These are phyloP conservation scores for Metschnikowia aberdeeniae DNA, from an alignment of 805 yeast genomes.

Conservation along the genomic window DNA sequence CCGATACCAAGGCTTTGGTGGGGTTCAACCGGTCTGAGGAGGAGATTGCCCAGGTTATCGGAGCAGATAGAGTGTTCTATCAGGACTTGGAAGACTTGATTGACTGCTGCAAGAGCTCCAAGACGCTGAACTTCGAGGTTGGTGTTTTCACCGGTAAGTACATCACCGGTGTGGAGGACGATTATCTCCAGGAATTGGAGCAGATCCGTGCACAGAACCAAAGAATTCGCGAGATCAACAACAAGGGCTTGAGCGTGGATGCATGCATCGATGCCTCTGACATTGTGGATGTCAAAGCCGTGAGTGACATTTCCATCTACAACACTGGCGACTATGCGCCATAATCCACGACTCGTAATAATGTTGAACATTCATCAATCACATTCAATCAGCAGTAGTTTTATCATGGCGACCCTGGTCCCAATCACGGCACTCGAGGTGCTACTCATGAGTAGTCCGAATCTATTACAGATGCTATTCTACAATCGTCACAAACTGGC, in stretches of 20 bases:
- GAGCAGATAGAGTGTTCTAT: slow-evolving; percentile 88
- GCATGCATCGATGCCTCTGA: slow-evolving; percentile 41
- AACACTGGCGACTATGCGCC: slow-evolving; percentile 50
- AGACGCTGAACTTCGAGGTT: slow-evolving; percentile 71
- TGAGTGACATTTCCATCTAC: slow-evolving; percentile 55
- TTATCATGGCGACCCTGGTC: too few species aligned
- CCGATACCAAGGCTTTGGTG: slow-evolving; percentile 89
- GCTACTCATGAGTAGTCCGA: too few species aligned
- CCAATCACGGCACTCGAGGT: too few species aligned
- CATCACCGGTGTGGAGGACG: slow-evolving; percentile 89
- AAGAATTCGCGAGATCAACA: slow-evolving; percentile 38
- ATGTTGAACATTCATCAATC: too few species aligned
- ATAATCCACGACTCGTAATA: background rate
- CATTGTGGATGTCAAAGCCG: slow-evolving; percentile 72
- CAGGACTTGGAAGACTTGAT: slow-evolving; percentile 81
- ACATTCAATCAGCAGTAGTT: too few species aligned
- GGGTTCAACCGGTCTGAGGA: slow-evolving; percentile 76
- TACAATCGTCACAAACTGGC: too few species aligned
- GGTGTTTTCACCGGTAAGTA: slow-evolving; percentile 96
- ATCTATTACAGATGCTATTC: too few species aligned
- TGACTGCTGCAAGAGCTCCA: slow-evolving; percentile 62
- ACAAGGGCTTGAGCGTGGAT: slow-evolving; percentile 40
- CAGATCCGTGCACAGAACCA: slow-evolving; percentile 76
- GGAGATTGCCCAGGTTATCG: slow-evolving; percentile 71
- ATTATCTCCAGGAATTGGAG: slow-evolving; percentile 78